These are phyloP conservation scores for Senecio squalidus DNA, from an alignment of 140 eudicot genomes.

Conservation along the genomic window DNA sequence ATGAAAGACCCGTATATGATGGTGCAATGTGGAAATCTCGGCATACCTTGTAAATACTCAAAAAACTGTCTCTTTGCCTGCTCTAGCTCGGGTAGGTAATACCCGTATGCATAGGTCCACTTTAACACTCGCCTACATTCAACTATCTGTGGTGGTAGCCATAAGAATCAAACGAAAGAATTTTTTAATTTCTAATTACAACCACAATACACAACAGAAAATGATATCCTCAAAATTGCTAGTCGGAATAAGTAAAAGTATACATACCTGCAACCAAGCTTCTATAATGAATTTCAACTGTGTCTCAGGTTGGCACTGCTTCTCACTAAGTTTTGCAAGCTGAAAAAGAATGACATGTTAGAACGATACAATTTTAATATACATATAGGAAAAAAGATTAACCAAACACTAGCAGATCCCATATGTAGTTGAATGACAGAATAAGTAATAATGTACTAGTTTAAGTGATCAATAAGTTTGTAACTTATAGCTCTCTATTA, in stretches of 20 bases:
- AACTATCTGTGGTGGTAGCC: conserved; percentile 30
- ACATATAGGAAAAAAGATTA: neutral
- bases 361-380: no score
- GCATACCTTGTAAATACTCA: conserved; percentile 54
- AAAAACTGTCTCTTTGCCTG: conserved; percentile 45
- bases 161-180: neutral
- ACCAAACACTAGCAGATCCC: neutral
- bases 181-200: neutral
- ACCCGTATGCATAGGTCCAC: conserved; percentile 83
- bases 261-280: conserved; percentile 50
- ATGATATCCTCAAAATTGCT: neutral
- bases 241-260: neutral
- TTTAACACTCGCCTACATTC: conserved; percentile 71
- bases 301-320: conserved; percentile 29
- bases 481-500: no score
- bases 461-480: no score
- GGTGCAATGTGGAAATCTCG: neutral
- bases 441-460: neutral
- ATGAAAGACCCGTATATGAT: neutral
- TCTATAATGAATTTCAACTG: conserved; percentile 44
- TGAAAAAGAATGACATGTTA: no score
- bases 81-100: conserved; percentile 44
- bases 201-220: neutral
- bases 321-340: conserved; percentile 39
- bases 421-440: neutral